A percentile compares a stretch with the other conserved stretches of the same genome.
phyloP scores from a whole-genome alignment of 1,284 basidiomycete species.

The Puccinia sorghi region DNA sequence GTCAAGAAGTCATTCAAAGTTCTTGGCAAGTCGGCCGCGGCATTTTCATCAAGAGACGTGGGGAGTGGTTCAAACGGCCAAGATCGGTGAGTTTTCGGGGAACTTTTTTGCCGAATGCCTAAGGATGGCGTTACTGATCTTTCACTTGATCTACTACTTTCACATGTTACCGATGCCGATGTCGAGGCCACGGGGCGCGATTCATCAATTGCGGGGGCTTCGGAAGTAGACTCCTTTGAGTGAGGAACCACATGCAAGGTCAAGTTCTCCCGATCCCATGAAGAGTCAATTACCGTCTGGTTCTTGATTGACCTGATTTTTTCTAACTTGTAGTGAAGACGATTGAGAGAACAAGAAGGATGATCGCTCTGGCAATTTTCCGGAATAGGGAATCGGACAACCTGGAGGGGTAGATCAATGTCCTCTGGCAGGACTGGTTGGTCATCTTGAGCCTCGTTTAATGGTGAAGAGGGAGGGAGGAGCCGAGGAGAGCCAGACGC shows the following conservation, averaged over 20 bases:
- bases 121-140: not conserved
- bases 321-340: slow-evolving; percentile 39
- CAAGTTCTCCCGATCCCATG: slow-evolving; percentile 17
- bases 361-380: slow-evolving; percentile 10
- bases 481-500: not conserved
- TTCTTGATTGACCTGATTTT: slow-evolving; percentile 40
- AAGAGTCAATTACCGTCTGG: slow-evolving; percentile 39
- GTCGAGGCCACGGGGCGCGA: not conserved
- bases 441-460: not conserved
- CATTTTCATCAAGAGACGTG: slow-evolving; percentile 19
- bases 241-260: slow-evolving; percentile 33
- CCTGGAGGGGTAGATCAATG: slow-evolving; percentile 22
- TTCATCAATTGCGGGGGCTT: not conserved
- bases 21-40: slow-evolving; percentile 8
- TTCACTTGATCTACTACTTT: not conserved
- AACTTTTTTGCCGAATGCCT: not conserved
- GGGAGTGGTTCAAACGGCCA: slow-evolving; percentile 41
- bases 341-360: slow-evolving; percentile 17
- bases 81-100: slow-evolving; percentile 6
- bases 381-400: slow-evolving; percentile 17
- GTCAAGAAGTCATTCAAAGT: slow-evolving; percentile 47
- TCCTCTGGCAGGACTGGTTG: slow-evolving; percentile 15
- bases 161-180: slow-evolving; percentile 3
- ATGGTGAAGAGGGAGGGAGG: not conserved
- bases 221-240: not conserved